Base-by-base conservation (phyloP, 345 rosid species). In the Dimocarpus longan region DNA sequence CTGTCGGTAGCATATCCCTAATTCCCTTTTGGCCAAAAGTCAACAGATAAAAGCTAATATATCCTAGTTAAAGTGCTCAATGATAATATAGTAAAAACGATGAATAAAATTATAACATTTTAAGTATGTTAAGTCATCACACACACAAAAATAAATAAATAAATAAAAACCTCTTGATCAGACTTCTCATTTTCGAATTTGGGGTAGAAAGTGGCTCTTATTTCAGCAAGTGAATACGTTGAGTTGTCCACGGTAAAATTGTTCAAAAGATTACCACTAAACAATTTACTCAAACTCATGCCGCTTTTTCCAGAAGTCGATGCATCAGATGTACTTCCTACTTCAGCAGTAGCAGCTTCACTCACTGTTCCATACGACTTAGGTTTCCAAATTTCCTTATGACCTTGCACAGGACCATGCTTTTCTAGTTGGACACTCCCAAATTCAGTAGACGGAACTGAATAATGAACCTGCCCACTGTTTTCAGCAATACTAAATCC, bases 101-200 rank as follows among this genome's bases (percentile, higher is more conserved):
- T 52, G 43, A 65, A 28, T 52, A 37, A 4, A 22, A 64, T 1
- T 44, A 48, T 24, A 28, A 48, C 46, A 0, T 2, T 66, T 7
- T 50, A 65, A 11, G 44, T 11, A 76, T 3, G 71, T 66, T 28
- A 37, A 26, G 62, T 26, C n/a, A 19, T 26, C 10, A 19, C 39
- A 69, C 39, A 22, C 46, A 28, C 37, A 2, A 2, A 2, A 2
- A 32, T 1, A 32, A 2, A 32, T 1, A 32, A 32, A 66, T 64
- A 43, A 52, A 69, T 74, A 18, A 69, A 0, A 82, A 94, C 99
- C 98, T 96, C 98, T 80, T 96, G 98, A 84, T 96, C 99, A 65
- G 99, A 87, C 90, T 96, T 94, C 87, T 96, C 99, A 66, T 96
- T 96, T 83, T 96, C 99, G 66, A 96, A 96, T 82, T 96, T 96